Conservation (phyloP, 768 basidiomycete species). For the Mycena amicta region DNA sequence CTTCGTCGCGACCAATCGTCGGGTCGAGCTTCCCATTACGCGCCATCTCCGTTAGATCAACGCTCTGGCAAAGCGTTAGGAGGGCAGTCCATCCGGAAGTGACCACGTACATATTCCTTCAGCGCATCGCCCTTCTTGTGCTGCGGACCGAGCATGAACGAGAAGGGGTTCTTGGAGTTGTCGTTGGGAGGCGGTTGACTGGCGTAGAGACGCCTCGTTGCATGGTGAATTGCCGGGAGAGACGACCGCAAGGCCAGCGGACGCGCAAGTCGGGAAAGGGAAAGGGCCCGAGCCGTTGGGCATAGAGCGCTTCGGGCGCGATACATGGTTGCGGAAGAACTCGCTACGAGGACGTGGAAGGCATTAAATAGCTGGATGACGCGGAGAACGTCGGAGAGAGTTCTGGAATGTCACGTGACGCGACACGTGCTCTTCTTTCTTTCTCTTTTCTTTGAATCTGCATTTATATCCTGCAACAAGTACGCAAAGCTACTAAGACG, state of each 20-base stretch:
- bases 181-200: slow-evolving; percentile 41
- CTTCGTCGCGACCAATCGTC: slow-evolving; percentile 87
- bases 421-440: no score
- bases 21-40: slow-evolving; percentile 87
- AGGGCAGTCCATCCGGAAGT: slow-evolving; percentile 1
- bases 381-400: background rate
- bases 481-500: no score
- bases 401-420: no score
- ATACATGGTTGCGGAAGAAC: background rate
- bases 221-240: slow-evolving; percentile 1
- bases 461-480: no score
- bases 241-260: background rate
- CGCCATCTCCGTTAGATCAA: slow-evolving; percentile 84
- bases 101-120: slow-evolving; percentile 64
- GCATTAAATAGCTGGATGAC: background rate
- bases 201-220: background rate
- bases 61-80: slow-evolving; percentile 49
- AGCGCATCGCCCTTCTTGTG: slow-evolving; percentile 82
- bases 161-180: slow-evolving; percentile 3
- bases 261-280: background rate
- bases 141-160: slow-evolving; percentile 57
- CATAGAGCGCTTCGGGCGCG: background rate
- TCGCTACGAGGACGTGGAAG: background rate
- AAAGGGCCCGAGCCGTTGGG: background rate
- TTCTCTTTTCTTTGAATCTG: no score